Evolutionary conservation across 768 basidiomycete species (phyloP).

Genomic region (Paxillus involutus): DNA sequence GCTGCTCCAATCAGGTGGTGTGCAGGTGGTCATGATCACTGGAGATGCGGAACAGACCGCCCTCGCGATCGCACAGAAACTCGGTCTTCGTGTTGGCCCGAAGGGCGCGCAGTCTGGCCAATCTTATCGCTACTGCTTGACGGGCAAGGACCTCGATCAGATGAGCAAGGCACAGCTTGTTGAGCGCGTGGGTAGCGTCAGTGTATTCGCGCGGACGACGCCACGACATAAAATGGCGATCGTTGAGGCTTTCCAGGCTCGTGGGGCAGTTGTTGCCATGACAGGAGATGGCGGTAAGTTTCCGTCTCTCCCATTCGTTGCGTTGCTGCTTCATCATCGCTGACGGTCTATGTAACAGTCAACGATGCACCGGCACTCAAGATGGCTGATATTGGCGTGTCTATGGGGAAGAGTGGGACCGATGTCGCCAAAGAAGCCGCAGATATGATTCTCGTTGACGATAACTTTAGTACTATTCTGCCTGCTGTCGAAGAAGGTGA

Average conservation of each 20-base stretch:
- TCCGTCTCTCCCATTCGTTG: slow-evolving; percentile 28
- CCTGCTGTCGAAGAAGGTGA: slow-evolving; percentile 92
- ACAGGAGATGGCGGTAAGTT: slow-evolving; percentile 90
- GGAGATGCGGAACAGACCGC: slow-evolving; percentile 94
- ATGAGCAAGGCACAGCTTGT: slow-evolving; percentile 78
- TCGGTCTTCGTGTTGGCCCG: slow-evolving; percentile 73
- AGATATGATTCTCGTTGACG: slow-evolving; percentile 94
- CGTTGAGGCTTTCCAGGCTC: slow-evolving; percentile 87
- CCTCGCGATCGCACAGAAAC: slow-evolving; percentile 79
- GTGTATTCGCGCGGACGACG: slow-evolving; percentile 93
- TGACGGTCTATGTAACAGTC: slow-evolving; percentile 41
- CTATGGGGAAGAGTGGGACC: slow-evolving; percentile 98
- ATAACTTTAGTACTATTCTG: slow-evolving; percentile 93
- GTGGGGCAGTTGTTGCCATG: slow-evolving; percentile 94
- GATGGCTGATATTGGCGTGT: slow-evolving; percentile 97
- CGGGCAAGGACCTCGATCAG: slow-evolving; percentile 82
- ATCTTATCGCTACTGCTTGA: slow-evolving; percentile 52
- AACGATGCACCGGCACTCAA: slow-evolving; percentile 97
- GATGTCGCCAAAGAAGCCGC: slow-evolving; percentile 99
- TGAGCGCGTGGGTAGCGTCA: slow-evolving; percentile 78
- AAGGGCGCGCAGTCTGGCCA: slow-evolving; percentile 32
- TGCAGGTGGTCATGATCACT: slow-evolving; percentile 98
- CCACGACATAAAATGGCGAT: slow-evolving; percentile 98
- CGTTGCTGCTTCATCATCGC: background rate
- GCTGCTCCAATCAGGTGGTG: slow-evolving; percentile 78